phyloP scores from a whole-genome alignment of 2,329 filamentous ascomycete species.

The Fusarium albidum region DNA sequence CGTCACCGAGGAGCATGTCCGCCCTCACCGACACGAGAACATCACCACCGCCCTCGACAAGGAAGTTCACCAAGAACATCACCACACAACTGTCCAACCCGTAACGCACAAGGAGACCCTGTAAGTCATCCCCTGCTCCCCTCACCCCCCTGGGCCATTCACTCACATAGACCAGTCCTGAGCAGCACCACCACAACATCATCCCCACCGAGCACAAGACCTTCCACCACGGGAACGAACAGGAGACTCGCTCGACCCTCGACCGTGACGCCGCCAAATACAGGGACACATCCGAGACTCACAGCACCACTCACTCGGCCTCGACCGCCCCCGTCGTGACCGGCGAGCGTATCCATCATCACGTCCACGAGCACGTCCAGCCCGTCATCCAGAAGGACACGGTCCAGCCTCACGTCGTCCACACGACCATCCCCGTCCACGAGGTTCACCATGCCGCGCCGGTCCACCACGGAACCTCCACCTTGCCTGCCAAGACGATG shows the following conservation, averaged over 20 bases:
- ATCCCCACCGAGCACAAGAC: conserved; percentile 66
- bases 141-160: neutral
- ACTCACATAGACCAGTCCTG: conserved; percentile 50
- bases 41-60: conserved; percentile 69
- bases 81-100: conserved; percentile 75
- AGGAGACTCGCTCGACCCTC: conserved; percentile 55
- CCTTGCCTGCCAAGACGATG: conserved; percentile 70
- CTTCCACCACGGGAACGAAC: conserved; percentile 66
- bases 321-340: conserved; percentile 38
- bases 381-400: conserved; percentile 76
- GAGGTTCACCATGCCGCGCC: conserved; percentile 74
- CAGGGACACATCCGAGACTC: conserved; percentile 40
- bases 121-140: conserved; percentile 46
- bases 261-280: conserved; percentile 56
- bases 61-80: conserved; percentile 76
- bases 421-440: conserved; percentile 76
- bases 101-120: conserved; percentile 51
- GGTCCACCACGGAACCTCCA: conserved; percentile 70
- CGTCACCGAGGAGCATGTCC: conserved; percentile 67
- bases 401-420: conserved; percentile 71
- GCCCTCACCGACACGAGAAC: conserved; percentile 68
- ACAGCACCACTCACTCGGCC: conserved; percentile 40
- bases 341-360: conserved; percentile 48
- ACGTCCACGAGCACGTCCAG: conserved; percentile 74
- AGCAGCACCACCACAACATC: conserved; percentile 69